Conservation (phyloP, 768 basidiomycete species). For the Sistotremastrum suecicum region DNA sequence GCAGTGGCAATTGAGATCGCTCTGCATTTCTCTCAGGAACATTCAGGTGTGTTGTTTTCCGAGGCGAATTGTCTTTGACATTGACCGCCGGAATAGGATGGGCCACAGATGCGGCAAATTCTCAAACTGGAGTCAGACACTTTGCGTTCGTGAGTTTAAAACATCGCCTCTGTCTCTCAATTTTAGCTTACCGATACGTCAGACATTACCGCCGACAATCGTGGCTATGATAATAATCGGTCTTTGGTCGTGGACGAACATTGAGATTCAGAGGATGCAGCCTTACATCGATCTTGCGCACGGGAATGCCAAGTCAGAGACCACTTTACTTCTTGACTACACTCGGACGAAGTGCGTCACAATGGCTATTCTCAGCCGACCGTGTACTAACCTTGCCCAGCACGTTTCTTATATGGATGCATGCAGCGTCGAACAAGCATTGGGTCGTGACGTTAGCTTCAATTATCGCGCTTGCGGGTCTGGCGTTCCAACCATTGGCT, state of each 20-base stretch:
- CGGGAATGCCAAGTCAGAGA: slow-evolving; percentile 37
- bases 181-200: neutral
- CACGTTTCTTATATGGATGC: slow-evolving; percentile 34
- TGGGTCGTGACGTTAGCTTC: slow-evolving; percentile 36
- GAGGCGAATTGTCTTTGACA: neutral
- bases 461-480: slow-evolving; percentile 31
- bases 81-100: slow-evolving; percentile 22
- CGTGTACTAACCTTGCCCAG: slow-evolving; percentile 12
- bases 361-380: neutral
- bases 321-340: slow-evolving; percentile 40
- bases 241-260: slow-evolving; percentile 43
- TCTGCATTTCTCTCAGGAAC: slow-evolving; percentile 29
- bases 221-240: slow-evolving; percentile 35
- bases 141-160: slow-evolving; percentile 34
- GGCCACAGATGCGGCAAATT: slow-evolving; percentile 20
- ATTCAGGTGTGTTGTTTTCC: slow-evolving; percentile 22
- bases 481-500: slow-evolving; percentile 38
- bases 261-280: slow-evolving; percentile 45
- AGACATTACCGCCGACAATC: slow-evolving; percentile 41
- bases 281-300: slow-evolving; percentile 45
- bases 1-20: slow-evolving; percentile 35
- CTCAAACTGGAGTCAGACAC: slow-evolving; percentile 27
- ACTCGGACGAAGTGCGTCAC: slow-evolving; percentile 31
- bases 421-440: slow-evolving; percentile 31
- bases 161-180: neutral